Evolutionary conservation across 768 basidiomycete species (phyloP).

Genomic region (Hericium erinaceus): DNA sequence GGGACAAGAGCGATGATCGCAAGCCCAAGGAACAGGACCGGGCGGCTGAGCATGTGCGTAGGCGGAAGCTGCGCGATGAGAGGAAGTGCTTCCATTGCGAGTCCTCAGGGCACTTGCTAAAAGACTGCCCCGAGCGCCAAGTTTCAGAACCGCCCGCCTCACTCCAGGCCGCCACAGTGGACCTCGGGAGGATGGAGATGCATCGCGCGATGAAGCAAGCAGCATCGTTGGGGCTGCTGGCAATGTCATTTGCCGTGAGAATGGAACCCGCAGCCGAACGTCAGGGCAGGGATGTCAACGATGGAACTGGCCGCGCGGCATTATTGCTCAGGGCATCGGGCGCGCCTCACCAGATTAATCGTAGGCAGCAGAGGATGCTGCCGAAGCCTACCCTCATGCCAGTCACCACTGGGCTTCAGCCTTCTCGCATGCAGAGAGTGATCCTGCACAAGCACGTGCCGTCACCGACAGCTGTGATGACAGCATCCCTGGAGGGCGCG

Average conservation of each 20-base stretch:
- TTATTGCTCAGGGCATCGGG: no score
- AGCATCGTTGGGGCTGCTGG: background rate
- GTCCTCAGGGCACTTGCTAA: background rate
- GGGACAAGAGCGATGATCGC: background rate
- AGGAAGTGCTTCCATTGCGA: background rate
- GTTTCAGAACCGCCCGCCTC: background rate
- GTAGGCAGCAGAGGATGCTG: background rate
- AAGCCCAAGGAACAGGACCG: background rate
- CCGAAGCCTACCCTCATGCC: background rate
- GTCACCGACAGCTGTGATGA: no score
- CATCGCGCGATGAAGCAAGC: background rate
- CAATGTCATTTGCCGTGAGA: background rate
- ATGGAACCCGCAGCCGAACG: background rate
- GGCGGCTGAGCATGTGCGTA: background rate
- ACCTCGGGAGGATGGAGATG: background rate
- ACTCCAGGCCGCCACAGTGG: background rate
- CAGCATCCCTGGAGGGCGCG: no score
- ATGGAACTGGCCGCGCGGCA: no score
- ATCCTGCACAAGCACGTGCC: no score
- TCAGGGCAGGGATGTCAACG: background rate
- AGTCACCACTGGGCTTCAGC: background rate
- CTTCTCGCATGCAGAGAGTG: no score
- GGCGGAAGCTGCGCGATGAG: background rate
- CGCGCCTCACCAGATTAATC: no score
- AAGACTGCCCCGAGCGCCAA: background rate